Conservation (phyloP, 371 early-diverging fungal genomes). For the Actinomortierella ambigua region DNA sequence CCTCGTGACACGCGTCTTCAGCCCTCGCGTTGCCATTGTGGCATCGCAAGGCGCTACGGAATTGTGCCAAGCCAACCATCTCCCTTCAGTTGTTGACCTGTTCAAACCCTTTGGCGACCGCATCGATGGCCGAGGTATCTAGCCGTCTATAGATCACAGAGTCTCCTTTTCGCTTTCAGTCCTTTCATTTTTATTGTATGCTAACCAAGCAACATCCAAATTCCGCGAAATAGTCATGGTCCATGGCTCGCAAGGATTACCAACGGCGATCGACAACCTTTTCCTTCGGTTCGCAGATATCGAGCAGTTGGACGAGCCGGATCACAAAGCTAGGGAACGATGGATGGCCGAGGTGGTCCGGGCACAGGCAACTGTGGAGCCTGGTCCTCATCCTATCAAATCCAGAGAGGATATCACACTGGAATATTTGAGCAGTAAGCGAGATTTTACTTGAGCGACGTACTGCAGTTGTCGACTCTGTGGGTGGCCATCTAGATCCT, state of each 20-base stretch:
- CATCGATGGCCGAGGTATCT: slow-evolving; percentile 74
- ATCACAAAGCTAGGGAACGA: slow-evolving; percentile 56
- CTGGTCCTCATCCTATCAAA: slow-evolving; percentile 2
- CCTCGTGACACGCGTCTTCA: slow-evolving; percentile 63
- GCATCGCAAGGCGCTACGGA: slow-evolving; percentile 77
- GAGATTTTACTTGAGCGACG: no score
- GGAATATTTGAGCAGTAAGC: slow-evolving; percentile 57
- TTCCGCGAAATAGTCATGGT: slow-evolving; percentile 57
- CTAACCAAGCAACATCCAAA: neutral
- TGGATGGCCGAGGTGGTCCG: slow-evolving; percentile 63
- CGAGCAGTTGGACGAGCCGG: slow-evolving; percentile 62
- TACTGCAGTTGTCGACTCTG: neutral
- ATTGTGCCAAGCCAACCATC: slow-evolving; percentile 68
- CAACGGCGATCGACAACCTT: slow-evolving; percentile 69
- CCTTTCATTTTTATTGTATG: slow-evolving; percentile 6
- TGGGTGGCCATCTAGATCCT: no score
- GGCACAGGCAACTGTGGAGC: slow-evolving; percentile 24
- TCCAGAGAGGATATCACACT: slow-evolving; percentile 50
- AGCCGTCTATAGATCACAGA: neutral
- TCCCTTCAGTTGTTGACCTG: slow-evolving; percentile 74
- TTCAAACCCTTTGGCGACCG: slow-evolving; percentile 84
- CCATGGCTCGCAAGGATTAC: slow-evolving; percentile 71
- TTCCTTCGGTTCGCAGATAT: slow-evolving; percentile 71
- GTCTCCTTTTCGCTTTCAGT: slow-evolving; percentile 5
- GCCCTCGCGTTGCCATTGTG: slow-evolving; percentile 77